A percentile compares a stretch with the other conserved stretches of the same genome.
Evolutionary conservation across 2,329 filamentous ascomycete species (phyloP).

Genomic region (Exophiala aquamarina): DNA sequence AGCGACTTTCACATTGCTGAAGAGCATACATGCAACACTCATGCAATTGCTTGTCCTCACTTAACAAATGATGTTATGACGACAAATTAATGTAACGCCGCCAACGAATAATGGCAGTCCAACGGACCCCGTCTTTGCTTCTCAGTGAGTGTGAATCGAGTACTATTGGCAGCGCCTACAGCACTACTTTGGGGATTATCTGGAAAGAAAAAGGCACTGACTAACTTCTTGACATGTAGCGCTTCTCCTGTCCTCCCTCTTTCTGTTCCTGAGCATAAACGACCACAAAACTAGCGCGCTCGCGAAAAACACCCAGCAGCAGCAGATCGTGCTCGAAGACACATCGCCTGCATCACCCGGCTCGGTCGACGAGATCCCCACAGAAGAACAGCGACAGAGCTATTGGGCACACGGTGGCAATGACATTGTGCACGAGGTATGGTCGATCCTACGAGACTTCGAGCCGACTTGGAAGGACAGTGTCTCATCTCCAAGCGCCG

Average conservation of each 20-base stretch:
- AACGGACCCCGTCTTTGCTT: background rate
- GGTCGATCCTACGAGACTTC: conserved; percentile 24
- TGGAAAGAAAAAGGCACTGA: too few species aligned
- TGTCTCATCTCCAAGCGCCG: conserved; percentile 36
- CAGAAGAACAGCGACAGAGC: conserved; percentile 18
- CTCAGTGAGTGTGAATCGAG: background rate
- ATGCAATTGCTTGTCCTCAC: too few species aligned
- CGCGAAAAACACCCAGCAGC: too few species aligned
- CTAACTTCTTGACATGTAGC: background rate
- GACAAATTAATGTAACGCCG: too few species aligned
- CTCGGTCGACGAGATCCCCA: conserved; percentile 8
- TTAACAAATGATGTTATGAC: too few species aligned
- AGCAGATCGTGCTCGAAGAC: background rate
- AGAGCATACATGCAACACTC: too few species aligned
- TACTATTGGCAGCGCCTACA: too few species aligned
- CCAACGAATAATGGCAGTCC: too few species aligned
- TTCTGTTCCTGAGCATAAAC: background rate
- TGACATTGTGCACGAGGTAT: conserved; percentile 26
- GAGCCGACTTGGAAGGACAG: conserved; percentile 28
- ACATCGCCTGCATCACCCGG: background rate
- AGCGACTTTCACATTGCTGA: background rate
- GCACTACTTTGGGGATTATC: too few species aligned
- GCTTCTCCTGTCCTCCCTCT: background rate
- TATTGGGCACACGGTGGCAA: conserved; percentile 25
- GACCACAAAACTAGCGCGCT: too few species aligned